Evolutionary conservation across 2,329 filamentous ascomycete genomes (phyloP), one percentile per base, ranked within the genome.

Genomic region (Colletotrichum nymphaeae): DNA sequence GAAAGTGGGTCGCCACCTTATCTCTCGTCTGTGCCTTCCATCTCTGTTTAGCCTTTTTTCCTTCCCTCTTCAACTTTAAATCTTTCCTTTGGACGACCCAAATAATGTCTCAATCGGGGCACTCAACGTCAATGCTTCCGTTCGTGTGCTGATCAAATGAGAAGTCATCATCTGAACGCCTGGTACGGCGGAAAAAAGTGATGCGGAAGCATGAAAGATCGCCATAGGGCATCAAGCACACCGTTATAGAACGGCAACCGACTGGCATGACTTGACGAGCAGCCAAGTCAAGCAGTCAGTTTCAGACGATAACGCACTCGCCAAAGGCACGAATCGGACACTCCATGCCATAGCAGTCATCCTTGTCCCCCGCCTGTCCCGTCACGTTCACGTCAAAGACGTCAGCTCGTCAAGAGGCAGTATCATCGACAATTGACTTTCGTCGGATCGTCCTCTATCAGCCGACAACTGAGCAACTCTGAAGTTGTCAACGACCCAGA

Each of bases 21-120:
- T 71, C 63, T 30, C 46, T 62, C 63, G 56, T 52, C 57, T 71
- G 24, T 67, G 59, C 55, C 63, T 62, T 14, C n/a, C 46, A n/a
- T 19, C 46, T 46, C 24, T 35, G 46, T 58, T 35, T 46, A 9
- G 16, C 3, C 19, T 11, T 49, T 49, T 11, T 49, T 2, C 19
- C 37, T 9, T n/a, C n/a, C 7, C 19, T n/a, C 0, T 9, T 49
- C 19, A 49, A 49, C 42, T 9, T 22, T 49, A 49, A 49, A 49
- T 49, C 16, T 49, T 49, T 49, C 19, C 42, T 22, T 2, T n/a
- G n/a, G 8, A 49, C 42, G 42, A 49, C 16, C 42, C 19, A 22
- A 49, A 2, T 19, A 19, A 0, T 22, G 42, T 11, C 19, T n/a
- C 42, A 22, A 49, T 7, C 22, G 19, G 42, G 19, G 11, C 3